Conservation (phyloP, 139 green algal genomes). For the Pleodorina starrii region DNA sequence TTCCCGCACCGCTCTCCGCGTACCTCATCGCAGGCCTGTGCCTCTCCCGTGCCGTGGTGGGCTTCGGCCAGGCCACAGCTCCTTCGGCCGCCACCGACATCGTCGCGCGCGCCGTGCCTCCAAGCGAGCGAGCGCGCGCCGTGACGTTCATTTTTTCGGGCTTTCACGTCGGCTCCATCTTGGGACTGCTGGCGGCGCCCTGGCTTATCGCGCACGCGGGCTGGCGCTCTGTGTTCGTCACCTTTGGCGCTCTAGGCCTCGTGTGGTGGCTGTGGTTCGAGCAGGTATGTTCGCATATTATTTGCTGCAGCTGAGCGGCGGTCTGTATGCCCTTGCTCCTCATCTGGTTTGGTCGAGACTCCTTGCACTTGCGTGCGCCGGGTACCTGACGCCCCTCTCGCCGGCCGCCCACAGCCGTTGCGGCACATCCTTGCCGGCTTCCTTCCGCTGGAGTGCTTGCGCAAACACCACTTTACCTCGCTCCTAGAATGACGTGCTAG, state of each 20-base stretch:
- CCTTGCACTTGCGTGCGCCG: no score
- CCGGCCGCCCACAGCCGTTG: no score
- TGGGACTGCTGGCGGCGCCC: constrained; percentile 86
- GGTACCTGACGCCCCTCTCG: no score
- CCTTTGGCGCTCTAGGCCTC: constrained; percentile 89
- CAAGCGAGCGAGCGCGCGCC: constrained; percentile 82
- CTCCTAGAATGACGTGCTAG: no score
- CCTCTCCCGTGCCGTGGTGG: constrained; percentile 83
- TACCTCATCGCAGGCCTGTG: constrained; percentile 72
- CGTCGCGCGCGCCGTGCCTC: constrained; percentile 82
- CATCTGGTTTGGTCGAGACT: no score
- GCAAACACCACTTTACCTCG: no score
- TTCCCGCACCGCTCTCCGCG: not conserved
- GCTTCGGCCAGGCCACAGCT: constrained; percentile 94
- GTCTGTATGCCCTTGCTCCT: no score
- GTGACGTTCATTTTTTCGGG: constrained; percentile 93
- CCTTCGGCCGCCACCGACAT: constrained; percentile 94
- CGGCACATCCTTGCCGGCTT: no score
- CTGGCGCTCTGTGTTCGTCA: constrained; percentile 91
- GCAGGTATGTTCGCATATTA: no score
- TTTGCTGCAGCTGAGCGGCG: no score
- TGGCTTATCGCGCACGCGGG: constrained; percentile 83
- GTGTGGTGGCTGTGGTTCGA: constrained; percentile 90
- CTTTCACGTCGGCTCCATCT: constrained; percentile 93
- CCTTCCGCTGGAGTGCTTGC: no score